These are phyloP conservation scores for Elasticomyces elasticus DNA, from an alignment of 495 filamentous ascomycete species.

Conservation along the genomic window DNA sequence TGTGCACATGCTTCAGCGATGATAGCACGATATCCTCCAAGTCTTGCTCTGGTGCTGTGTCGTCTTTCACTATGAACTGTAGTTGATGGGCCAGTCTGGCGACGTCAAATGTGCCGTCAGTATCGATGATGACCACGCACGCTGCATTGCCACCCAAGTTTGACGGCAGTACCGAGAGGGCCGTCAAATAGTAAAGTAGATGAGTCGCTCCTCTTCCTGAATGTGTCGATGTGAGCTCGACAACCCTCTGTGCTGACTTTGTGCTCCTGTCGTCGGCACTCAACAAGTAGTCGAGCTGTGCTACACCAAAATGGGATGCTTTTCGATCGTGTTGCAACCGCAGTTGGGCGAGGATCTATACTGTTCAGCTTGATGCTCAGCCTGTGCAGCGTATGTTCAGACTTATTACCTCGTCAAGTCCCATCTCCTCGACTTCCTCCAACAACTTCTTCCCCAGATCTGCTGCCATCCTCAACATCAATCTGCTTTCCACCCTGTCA, in stretches of 20 bases:
- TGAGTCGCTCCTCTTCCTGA: conserved; percentile 55
- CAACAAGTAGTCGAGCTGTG: conserved; percentile 42
- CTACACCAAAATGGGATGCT: conserved; percentile 33
- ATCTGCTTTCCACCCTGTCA: neutral
- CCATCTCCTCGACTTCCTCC: conserved; percentile 51
- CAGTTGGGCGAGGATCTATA: conserved; percentile 8
- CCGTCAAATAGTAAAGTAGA: conserved; percentile 57
- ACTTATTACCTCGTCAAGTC: conserved; percentile 48
- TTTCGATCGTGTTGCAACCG: conserved; percentile 22
- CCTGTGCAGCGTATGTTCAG: too few species aligned
- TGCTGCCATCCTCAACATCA: conserved; percentile 34
- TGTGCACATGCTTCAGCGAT: conserved; percentile 36
- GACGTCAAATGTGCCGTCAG: conserved; percentile 56
- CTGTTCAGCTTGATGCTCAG: too few species aligned
- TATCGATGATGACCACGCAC: conserved; percentile 61
- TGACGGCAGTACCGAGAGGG: conserved; percentile 48
- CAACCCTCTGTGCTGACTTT: conserved; percentile 37
- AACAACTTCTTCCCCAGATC: conserved; percentile 54
- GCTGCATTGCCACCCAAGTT: conserved; percentile 40
- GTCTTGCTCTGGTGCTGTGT: neutral
- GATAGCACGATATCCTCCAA: conserved; percentile 19
- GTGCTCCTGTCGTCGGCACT: conserved; percentile 16
- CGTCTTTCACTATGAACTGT: neutral
- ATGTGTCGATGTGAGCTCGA: conserved; percentile 48
- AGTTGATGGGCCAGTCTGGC: conserved; percentile 42